These are phyloP conservation scores for Funneliformis caledonium DNA, from an alignment of 371 early-diverging fungal species.

Conservation along the genomic window DNA sequence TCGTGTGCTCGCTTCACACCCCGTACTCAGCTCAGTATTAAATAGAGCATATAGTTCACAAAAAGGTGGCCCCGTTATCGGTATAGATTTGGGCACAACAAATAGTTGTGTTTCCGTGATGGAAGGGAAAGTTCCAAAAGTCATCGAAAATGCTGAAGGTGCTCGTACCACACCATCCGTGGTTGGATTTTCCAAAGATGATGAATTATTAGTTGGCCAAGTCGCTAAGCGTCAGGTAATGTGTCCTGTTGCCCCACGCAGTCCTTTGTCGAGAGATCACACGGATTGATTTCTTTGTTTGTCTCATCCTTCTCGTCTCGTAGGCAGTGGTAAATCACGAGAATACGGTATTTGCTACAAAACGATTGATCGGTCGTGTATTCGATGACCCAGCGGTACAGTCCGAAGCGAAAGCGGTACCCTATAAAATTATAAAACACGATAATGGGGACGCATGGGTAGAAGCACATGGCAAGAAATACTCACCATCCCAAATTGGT, in stretches of 20 bases:
- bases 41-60: slow-evolving; percentile 23
- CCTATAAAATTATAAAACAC: slow-evolving; percentile 85
- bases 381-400: slow-evolving; percentile 85
- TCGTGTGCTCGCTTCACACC: not conserved
- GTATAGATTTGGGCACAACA: slow-evolving; percentile 76
- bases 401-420: slow-evolving; percentile 88
- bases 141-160: slow-evolving; percentile 89
- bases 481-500: slow-evolving; percentile 94
- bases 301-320: not conserved
- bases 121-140: slow-evolving; percentile 63
- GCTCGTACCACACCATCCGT: slow-evolving; percentile 95
- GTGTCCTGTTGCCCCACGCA: not conserved
- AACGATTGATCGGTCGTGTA: slow-evolving; percentile 92
- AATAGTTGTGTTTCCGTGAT: slow-evolving; percentile 81
- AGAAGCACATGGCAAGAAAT: slow-evolving; percentile 86
- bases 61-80: slow-evolving; percentile 68
- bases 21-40: not conserved
- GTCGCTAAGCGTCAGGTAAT: slow-evolving; percentile 85
- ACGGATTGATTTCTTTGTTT: not conserved
- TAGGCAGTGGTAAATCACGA: slow-evolving; percentile 76
- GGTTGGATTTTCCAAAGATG: slow-evolving; percentile 84
- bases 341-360: slow-evolving; percentile 94
- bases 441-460: slow-evolving; percentile 98
- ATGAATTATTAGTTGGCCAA: slow-evolving; percentile 87
- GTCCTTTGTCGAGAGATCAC: not conserved